phyloP scores from a whole-genome alignment of 1,284 basidiomycete species.

The Malassezia caprae region DNA sequence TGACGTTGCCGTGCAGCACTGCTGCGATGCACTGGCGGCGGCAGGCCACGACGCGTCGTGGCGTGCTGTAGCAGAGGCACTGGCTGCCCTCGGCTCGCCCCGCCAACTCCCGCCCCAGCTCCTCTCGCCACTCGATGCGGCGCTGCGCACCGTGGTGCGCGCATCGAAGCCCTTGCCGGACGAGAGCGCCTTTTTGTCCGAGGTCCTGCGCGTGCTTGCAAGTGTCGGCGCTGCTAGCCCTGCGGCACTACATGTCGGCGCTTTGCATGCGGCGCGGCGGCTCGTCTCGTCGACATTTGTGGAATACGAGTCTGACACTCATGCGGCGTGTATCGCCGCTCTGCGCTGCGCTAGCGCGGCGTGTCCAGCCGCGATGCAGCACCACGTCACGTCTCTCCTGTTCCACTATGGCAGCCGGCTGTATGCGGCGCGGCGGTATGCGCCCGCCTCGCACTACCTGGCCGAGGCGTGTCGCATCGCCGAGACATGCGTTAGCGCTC shows the following conservation, averaged over 20 bases:
- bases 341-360: background rate
- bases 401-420: constrained; percentile 49
- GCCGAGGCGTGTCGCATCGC: background rate
- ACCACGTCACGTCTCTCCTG: constrained; percentile 36
- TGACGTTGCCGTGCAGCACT: background rate
- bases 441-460: constrained; percentile 35
- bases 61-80: background rate
- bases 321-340: background rate
- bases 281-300: background rate
- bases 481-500: background rate
- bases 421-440: constrained; percentile 41
- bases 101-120: background rate
- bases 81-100: background rate
- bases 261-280: background rate
- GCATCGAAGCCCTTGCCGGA: background rate
- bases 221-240: background rate
- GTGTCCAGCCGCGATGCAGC: background rate
- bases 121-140: background rate
- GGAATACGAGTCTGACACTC: background rate
- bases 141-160: background rate
- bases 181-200: background rate
- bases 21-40: background rate
- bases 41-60: background rate
- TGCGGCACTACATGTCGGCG: background rate
- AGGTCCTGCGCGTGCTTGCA: background rate